Evolutionary conservation across 202 grass and related monocot genomes (phyloP).

Genomic region (Hordeum pubiflorum): DNA sequence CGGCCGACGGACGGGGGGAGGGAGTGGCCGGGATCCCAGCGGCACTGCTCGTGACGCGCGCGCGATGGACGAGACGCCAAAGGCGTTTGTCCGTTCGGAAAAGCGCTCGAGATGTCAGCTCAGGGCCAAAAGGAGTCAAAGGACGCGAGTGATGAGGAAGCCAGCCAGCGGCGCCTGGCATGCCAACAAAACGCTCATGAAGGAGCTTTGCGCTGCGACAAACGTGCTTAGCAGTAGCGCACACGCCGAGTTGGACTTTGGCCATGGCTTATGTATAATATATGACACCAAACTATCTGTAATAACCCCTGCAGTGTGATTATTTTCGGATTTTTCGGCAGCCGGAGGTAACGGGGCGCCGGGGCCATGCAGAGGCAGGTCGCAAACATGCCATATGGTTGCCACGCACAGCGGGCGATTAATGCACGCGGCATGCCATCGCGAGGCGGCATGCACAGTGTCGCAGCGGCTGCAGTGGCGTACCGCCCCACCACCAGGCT

Average conservation of each 20-base stretch:
- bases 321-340: too few relatives aligned
- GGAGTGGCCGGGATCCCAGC: neutral
- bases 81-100: neutral
- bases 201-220: neutral
- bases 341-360: too few relatives aligned
- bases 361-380: too few relatives aligned
- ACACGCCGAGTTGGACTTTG: neutral
- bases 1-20: too few relatives aligned
- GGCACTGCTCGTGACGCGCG: neutral
- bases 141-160: too few relatives aligned
- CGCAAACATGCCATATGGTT: too few relatives aligned
- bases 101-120: neutral
- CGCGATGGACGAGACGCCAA: neutral
- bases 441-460: neutral
- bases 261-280: too few relatives aligned
- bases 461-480: neutral
- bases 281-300: too few relatives aligned
- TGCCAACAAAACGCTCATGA: neutral
- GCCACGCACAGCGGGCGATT: slow-evolving; percentile 1
- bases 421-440: slow-evolving; percentile 41
- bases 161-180: neutral
- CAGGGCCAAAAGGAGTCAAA: neutral
- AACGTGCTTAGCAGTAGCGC: neutral
- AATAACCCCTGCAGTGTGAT: too few relatives aligned
- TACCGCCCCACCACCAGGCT: slow-evolving; percentile 36